phyloP scores from a whole-genome alignment of 805 yeast species.

The Yamadazyma akitaensis region DNA sequence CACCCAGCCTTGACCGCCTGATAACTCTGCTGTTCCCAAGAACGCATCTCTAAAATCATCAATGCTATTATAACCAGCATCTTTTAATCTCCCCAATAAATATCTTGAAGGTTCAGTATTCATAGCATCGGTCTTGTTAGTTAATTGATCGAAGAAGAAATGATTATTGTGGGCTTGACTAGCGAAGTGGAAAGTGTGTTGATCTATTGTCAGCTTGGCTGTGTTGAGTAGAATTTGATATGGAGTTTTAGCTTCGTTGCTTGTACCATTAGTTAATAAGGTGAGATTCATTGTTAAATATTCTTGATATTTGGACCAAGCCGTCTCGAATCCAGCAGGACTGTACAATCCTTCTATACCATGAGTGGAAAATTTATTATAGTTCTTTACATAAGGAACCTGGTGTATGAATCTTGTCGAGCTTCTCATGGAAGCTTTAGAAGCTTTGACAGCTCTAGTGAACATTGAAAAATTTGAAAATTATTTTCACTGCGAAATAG shows the following conservation, averaged over 20 bases:
- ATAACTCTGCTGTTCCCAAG: conserved; percentile 47
- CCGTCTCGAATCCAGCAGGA: conserved; percentile 60
- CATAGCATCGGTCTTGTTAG: conserved; percentile 28
- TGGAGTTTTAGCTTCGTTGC: conserved; percentile 71
- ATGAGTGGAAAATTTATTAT: conserved; percentile 31
- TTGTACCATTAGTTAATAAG: conserved; percentile 70
- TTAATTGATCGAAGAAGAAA: conserved; percentile 69
- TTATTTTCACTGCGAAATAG: background rate
- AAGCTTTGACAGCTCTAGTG: background rate
- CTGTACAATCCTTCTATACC: conserved; percentile 70
- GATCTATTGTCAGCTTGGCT: conserved; percentile 61
- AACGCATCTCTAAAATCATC: conserved; percentile 52
- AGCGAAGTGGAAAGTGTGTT: conserved; percentile 79
- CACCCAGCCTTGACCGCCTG: conserved; percentile 72
- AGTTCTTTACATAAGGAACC: conserved; percentile 54
- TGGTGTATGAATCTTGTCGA: conserved; percentile 50
- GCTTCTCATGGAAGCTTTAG: background rate
- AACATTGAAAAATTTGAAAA: conserved; percentile 8
- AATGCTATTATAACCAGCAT: conserved; percentile 34
- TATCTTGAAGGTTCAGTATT: conserved; percentile 36
- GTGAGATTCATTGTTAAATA: conserved; percentile 58
- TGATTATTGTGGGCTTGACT: conserved; percentile 93
- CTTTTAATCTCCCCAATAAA: conserved; percentile 35
- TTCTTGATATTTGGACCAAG: conserved; percentile 82
- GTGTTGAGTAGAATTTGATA: conserved; percentile 66